A percentile compares a stretch with the other conserved stretches of the same genome.
These are phyloP conservation scores for Pelargonium australe DNA, from an alignment of 441 rosid species.

Conservation along the genomic window DNA sequence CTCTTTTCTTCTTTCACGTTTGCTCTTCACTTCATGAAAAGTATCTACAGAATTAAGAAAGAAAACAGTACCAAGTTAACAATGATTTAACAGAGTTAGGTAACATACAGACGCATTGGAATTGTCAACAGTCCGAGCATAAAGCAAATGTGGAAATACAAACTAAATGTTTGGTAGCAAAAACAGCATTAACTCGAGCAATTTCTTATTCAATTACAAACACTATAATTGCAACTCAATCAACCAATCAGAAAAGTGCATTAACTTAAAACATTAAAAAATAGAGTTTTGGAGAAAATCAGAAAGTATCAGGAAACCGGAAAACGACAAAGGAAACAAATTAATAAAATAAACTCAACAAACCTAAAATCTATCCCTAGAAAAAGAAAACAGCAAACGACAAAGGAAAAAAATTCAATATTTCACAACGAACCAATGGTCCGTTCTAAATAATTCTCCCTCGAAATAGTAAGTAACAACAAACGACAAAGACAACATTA, in stretches of 20 bases:
- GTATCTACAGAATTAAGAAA: constrained; percentile 35
- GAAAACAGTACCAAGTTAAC: constrained; percentile 9
- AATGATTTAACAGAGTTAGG: not conserved
- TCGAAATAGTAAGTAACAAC: not conserved
- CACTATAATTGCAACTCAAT: not conserved
- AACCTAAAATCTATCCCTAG: too few relatives aligned
- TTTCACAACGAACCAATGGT: not conserved
- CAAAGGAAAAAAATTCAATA: too few relatives aligned
- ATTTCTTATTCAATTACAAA: not conserved
- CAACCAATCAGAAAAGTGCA: not conserved
- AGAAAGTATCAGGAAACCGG: not conserved
- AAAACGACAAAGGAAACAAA: not conserved
- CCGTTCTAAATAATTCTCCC: not conserved
- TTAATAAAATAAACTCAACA: not conserved
- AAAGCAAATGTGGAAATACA: not conserved
- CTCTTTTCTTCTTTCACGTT: constrained; percentile 52
- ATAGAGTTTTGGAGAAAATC: not conserved
- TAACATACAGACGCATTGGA: not conserved
- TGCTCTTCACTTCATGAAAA: constrained; percentile 62
- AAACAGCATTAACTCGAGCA: not conserved
- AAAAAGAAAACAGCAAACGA: too few relatives aligned
- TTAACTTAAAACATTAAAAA: not conserved
- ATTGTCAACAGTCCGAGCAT: not conserved
- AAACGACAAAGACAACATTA: not conserved
- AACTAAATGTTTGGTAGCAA: not conserved